A percentile compares a stretch with the other conserved stretches of the same genome.
Evolutionary conservation across 2,329 filamentous ascomycete genomes (phyloP).

Genomic region (Lachnellula suecica): DNA sequence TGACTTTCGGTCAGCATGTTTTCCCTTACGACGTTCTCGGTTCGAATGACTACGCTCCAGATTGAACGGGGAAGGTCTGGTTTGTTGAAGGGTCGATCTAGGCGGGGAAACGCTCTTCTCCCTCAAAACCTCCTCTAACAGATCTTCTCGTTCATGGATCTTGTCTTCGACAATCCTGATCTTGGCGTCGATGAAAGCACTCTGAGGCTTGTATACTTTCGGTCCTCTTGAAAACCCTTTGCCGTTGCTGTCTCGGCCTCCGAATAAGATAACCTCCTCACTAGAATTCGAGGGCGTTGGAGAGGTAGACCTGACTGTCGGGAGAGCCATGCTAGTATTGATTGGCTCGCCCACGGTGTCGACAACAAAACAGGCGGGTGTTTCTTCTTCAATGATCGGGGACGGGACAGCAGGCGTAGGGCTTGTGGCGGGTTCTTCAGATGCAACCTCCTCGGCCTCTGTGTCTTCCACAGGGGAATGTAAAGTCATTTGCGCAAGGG

Average conservation of each 20-base stretch:
- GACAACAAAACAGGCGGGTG: slow-evolving; percentile 32
- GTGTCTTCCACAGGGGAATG: slow-evolving; percentile 6
- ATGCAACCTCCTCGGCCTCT: background rate
- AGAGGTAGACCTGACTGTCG: slow-evolving; percentile 29
- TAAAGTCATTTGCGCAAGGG: slow-evolving; percentile 25
- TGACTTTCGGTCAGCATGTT: background rate
- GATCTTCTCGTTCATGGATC: slow-evolving; percentile 25
- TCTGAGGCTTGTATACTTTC: background rate
- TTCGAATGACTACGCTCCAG: background rate
- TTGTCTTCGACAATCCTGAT: slow-evolving; percentile 30
- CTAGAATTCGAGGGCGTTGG: slow-evolving; percentile 57
- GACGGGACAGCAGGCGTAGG: background rate
- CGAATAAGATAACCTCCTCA: slow-evolving; percentile 72
- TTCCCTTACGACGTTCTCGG: background rate
- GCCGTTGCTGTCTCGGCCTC: slow-evolving; percentile 42
- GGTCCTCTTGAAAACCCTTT: slow-evolving; percentile 8
- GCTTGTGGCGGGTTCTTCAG: background rate
- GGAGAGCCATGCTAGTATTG: slow-evolving; percentile 33
- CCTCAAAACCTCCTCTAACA: slow-evolving; percentile 24
- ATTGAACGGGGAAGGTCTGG: background rate
- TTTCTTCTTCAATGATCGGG: slow-evolving; percentile 1
- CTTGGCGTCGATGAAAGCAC: slow-evolving; percentile 24
- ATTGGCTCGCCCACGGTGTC: slow-evolving; percentile 33
- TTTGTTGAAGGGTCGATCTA: background rate
- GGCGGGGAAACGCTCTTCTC: background rate